Evolutionary conservation across 306 rosid species (phyloP).

Genomic region (Lathyrus sativus): DNA sequence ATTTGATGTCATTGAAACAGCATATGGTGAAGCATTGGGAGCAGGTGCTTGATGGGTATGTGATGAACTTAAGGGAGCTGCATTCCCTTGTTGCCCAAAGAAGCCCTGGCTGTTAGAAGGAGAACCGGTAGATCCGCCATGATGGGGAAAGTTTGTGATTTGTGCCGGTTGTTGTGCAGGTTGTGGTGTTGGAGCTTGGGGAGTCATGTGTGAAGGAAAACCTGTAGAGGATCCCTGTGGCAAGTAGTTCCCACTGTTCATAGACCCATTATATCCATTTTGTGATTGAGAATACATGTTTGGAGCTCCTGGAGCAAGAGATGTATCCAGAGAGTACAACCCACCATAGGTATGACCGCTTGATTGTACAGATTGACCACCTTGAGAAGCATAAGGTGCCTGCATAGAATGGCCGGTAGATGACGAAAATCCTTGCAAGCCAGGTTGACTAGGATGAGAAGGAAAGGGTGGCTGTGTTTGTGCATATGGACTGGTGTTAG

Average conservation of each 20-base stretch:
- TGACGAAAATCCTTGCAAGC: conserved; percentile 38
- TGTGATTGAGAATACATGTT: conserved; percentile 56
- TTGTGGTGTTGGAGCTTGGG: conserved; percentile 61
- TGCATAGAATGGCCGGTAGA: conserved; percentile 42
- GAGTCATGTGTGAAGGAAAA: conserved; percentile 50
- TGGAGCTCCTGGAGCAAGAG: conserved; percentile 41
- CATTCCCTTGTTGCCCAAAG: conserved; percentile 50
- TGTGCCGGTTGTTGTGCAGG: conserved; percentile 53
- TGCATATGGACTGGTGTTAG: conserved; percentile 28
- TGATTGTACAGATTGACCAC: conserved; percentile 58
- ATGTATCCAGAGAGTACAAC: conserved; percentile 55
- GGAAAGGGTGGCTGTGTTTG: conserved; percentile 43
- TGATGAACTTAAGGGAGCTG: conserved; percentile 39
- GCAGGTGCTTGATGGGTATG: conserved; percentile 38
- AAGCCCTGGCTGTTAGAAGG: conserved; percentile 56
- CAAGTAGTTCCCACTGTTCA: conserved; percentile 53
- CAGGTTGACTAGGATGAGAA: conserved; percentile 54
- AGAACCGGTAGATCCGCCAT: conserved; percentile 50
- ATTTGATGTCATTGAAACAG: conserved; percentile 51
- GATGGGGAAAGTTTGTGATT: conserved; percentile 53
- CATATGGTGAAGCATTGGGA: conserved; percentile 54
- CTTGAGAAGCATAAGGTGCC: conserved; percentile 48
- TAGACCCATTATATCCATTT: conserved; percentile 58
- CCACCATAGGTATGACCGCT: conserved; percentile 52
- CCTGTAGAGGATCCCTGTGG: conserved; percentile 54